phyloP scores from a whole-genome alignment of 768 basidiomycete genomes.

The Gymnopilus dilepis region DNA sequence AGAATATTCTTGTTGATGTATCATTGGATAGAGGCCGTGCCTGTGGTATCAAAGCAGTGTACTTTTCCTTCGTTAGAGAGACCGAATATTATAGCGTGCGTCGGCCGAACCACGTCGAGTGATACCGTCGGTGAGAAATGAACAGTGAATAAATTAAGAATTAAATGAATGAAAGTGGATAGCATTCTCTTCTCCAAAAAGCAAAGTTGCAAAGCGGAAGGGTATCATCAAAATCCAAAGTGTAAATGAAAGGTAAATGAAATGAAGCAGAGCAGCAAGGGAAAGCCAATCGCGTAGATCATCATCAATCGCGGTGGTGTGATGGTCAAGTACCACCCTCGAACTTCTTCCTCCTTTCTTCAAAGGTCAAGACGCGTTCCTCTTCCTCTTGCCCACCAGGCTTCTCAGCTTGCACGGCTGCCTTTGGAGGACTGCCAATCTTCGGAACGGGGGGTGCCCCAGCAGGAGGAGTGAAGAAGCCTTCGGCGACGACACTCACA shows the following conservation, averaged over 20 bases:
- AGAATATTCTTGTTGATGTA: no score
- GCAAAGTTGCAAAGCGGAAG: no score
- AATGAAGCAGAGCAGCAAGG: slow-evolving; percentile 8
- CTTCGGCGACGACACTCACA: slow-evolving; percentile 73
- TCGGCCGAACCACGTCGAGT: background rate
- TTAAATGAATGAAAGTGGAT: background rate
- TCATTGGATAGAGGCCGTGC: no score
- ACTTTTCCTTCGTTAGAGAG: no score
- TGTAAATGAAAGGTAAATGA: slow-evolving; percentile 2
- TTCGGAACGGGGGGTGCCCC: slow-evolving; percentile 40
- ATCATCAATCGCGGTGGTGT: background rate
- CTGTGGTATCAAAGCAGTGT: background rate
- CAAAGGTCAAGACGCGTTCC: slow-evolving; percentile 23
- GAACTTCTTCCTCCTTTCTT: slow-evolving; percentile 28
- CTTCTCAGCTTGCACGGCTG: background rate
- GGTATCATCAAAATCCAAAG: slow-evolving; percentile 3
- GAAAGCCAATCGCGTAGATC: slow-evolving; percentile 6
- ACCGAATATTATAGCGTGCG: background rate
- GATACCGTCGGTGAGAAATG: slow-evolving; percentile 10
- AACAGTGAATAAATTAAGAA: slow-evolving; percentile 2
- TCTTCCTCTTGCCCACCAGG: slow-evolving; percentile 16
- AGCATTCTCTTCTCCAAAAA: background rate
- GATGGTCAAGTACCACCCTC: slow-evolving; percentile 19
- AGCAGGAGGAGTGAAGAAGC: slow-evolving; percentile 72
- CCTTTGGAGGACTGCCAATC: background rate